phyloP scores from a whole-genome alignment of 805 yeast species.

The Ogataea methanolica region DNA sequence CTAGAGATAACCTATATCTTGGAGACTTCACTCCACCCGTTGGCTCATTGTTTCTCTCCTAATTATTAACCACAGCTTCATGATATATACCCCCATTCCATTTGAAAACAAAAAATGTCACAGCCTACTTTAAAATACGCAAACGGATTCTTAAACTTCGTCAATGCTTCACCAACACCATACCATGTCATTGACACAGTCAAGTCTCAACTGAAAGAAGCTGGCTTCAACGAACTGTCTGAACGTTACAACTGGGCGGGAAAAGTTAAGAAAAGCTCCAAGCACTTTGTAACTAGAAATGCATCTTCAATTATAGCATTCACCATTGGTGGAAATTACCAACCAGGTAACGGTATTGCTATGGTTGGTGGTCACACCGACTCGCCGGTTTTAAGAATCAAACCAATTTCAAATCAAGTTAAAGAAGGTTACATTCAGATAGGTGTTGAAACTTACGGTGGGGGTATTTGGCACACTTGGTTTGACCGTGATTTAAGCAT shows the following conservation, averaged over 20 bases:
- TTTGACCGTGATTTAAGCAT: conserved; percentile 88
- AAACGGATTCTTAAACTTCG: conserved; percentile 66
- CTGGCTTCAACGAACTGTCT: conserved; percentile 70
- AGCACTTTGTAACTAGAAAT: conserved; percentile 85
- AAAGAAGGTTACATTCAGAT: conserved; percentile 79
- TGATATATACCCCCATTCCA: too few relatives aligned
- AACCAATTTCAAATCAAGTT: conserved; percentile 72
- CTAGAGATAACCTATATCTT: too few relatives aligned
- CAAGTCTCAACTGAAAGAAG: conserved; percentile 44
- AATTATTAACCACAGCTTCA: too few relatives aligned
- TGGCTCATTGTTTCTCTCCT: too few relatives aligned
- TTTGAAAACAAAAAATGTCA: too few relatives aligned
- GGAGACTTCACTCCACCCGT: too few relatives aligned
- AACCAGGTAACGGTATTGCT: conserved; percentile 76
- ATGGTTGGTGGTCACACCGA: conserved; percentile 97
- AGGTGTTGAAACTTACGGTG: conserved; percentile 94
- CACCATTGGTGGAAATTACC: conserved; percentile 68
- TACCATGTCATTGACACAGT: conserved; percentile 82
- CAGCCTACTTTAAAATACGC: conserved; percentile 33
- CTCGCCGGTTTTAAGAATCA: conserved; percentile 83
- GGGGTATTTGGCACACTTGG: conserved; percentile 96
- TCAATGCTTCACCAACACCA: conserved; percentile 87
- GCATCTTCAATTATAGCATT: conserved; percentile 87
- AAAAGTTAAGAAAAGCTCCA: conserved; percentile 47
- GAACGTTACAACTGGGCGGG: conserved; percentile 74